Base-by-base conservation (phyloP, 352 stramenopile genomes). In the Phytophthora sp. region DNA sequence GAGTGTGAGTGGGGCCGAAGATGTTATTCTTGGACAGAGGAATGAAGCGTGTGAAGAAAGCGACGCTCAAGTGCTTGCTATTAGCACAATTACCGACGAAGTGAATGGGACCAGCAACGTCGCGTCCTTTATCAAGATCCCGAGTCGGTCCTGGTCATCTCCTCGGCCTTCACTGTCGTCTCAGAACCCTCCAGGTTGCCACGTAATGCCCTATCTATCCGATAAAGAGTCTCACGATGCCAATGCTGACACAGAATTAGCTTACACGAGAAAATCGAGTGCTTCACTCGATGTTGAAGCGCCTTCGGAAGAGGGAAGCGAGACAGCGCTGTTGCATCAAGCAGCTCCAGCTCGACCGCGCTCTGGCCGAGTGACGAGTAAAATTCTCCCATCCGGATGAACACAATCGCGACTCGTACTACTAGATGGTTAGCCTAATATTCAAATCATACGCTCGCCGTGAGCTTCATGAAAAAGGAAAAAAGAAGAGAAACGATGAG, bases 301-400 rank as follows among this genome's bases (percentile, higher is more conserved):
- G 21, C 18, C 21, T 3, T 58, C 51, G 15, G 62, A 72, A 11
- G 62, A 75, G 21, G 62, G 29, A 29, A 71, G 60, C 23, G 55
- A 71, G 33, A 61, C 31, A n/a, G 24, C 46, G 9, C 24, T 67
- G 12, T 27, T 70, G 6, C 26, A 31, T 35, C 58, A 73, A 61
- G 11, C 44, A 29, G 30, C 24, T 36, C 60, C 60, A 35, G 68
- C 61, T 46, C 67, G 68, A 35, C 73, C 62, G 3, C 69, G 59
- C 31, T 73, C 66, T 36, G 56, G 58, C 3, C 70, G 59, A 26
- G 36, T 60, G 16, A 76, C 68, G 24, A 73, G 36, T 69, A 84
- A 80, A 54, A 74, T 80, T 46, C 30, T 84, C 23, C 77, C 77
- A 45, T 82, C 73, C 8, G 73, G 74, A 46, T 80, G 57, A 77